These are phyloP conservation scores for Cucurbita moschata DNA, from an alignment of 306 rosid genomes.

Conservation along the genomic window DNA sequence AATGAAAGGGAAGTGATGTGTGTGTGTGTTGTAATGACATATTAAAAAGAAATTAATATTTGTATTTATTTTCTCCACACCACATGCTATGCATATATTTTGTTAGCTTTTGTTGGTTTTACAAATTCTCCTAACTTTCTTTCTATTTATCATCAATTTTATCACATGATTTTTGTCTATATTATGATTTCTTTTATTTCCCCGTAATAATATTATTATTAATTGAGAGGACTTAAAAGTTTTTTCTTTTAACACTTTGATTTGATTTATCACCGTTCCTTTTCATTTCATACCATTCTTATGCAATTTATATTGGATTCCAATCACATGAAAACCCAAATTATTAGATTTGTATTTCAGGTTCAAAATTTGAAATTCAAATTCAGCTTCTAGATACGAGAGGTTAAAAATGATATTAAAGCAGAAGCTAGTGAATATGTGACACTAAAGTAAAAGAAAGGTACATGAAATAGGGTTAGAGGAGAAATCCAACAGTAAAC, in stretches of 20 bases:
- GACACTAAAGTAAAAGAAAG: no score
- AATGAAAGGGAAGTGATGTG: not conserved
- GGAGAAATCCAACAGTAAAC: no score
- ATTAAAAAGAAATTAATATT: not conserved
- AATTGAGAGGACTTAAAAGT: not conserved
- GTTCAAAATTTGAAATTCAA: no score
- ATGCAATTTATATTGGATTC: not conserved
- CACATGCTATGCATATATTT: not conserved
- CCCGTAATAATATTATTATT: not conserved
- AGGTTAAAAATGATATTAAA: no score
- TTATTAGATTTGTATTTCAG: not conserved
- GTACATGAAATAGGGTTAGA: no score
- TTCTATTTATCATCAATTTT: constrained; percentile 4
- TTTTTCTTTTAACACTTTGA: not conserved
- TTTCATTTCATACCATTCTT: not conserved
- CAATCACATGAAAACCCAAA: not conserved
- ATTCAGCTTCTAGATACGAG: no score
- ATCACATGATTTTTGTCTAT: constrained; percentile 4
- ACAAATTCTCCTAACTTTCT: not conserved
- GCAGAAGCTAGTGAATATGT: no score
- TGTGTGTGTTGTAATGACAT: not conserved
- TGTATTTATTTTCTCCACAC: not conserved
- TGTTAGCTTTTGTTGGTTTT: not conserved
- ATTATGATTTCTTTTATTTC: not conserved
- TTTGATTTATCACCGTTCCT: not conserved